These are phyloP conservation scores for Geotrichum klebahnii DNA, from an alignment of 1,139 yeast species.

Conservation along the genomic window DNA sequence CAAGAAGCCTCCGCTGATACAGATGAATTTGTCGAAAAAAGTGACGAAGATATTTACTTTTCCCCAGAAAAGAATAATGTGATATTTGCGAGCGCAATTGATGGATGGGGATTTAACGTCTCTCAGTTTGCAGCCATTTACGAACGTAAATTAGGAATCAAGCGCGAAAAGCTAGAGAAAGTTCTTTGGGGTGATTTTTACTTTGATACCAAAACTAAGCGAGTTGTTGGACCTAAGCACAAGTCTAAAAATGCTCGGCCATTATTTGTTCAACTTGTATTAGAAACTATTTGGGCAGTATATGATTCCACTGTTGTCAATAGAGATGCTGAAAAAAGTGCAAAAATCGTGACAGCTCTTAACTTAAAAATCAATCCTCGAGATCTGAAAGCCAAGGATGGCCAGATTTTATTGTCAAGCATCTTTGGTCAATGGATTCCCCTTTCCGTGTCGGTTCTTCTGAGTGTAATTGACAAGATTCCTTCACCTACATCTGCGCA, in stretches of 20 bases:
- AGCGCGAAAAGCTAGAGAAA: constrained; percentile 69
- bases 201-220: constrained; percentile 84
- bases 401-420: constrained; percentile 56
- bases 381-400: constrained; percentile 77
- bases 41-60: constrained; percentile 82
- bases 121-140: constrained; percentile 85
- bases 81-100: constrained; percentile 88
- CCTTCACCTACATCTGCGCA: constrained; percentile 85
- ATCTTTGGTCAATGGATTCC: constrained; percentile 95
- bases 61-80: constrained; percentile 89
- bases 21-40: constrained; percentile 59
- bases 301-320: constrained; percentile 67
- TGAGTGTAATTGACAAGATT: constrained; percentile 77
- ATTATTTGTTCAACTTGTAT: constrained; percentile 76
- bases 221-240: constrained; percentile 50
- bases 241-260: constrained; percentile 59
- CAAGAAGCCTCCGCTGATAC: constrained; percentile 38
- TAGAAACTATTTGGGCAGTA: constrained; percentile 90
- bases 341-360: constrained; percentile 68
- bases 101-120: constrained; percentile 96
- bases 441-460: constrained; percentile 74
- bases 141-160: constrained; percentile 79
- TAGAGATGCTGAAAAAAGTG: constrained; percentile 65
- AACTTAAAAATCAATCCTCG: constrained; percentile 67
- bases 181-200: constrained; percentile 96